A percentile compares a stretch with the other conserved stretches of the same genome.
Conservation (phyloP, 306 rosid genomes). For the Alnus glutinosa region DNA sequence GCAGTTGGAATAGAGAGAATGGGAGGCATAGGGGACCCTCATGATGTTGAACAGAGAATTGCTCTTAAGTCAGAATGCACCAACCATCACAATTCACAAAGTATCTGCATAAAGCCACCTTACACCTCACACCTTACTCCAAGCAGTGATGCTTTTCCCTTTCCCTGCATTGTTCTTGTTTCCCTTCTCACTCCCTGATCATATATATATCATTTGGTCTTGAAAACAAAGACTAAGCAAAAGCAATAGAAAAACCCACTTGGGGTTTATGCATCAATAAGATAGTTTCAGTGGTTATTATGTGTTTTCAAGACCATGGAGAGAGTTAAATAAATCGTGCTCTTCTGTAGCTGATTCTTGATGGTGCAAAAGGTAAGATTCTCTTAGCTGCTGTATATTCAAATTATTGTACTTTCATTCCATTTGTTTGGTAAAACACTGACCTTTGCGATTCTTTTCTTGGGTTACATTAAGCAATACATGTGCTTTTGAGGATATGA, state of each 20-base stretch:
- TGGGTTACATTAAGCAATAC: not conserved
- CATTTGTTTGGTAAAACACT: not conserved
- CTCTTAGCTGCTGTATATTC: not conserved
- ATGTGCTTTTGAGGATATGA: too few relatives aligned
- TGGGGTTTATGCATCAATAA: conserved; percentile 19
- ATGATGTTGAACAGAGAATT: conserved; percentile 27
- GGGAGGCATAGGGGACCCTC: conserved; percentile 41
- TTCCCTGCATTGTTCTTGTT: conserved; percentile 27
- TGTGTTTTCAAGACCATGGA: conserved; percentile 21
- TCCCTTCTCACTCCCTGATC: conserved; percentile 17
- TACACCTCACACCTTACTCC: conserved; percentile 23
- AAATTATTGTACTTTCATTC: conserved; percentile 18
- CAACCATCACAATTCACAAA: not conserved
- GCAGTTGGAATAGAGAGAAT: conserved; percentile 25
- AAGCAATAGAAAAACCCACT: conserved; percentile 25
- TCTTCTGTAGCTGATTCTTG: conserved; percentile 11
- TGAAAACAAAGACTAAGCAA: conserved; percentile 8
- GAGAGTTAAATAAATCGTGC: conserved; percentile 20
- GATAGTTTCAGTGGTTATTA: not conserved
- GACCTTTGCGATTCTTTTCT: not conserved
- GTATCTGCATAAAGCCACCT: conserved; percentile 32
- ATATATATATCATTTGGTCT: not conserved
- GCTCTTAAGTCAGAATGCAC: conserved; percentile 36
- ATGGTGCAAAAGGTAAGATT: conserved; percentile 32
- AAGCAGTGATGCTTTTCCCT: conserved; percentile 18